Percentiles rank a stretch among this genome's conserved stretches.
Evolutionary conservation across 208 protist species (phyloP).

Genomic region (Endotrypanum monterogeii): DNA sequence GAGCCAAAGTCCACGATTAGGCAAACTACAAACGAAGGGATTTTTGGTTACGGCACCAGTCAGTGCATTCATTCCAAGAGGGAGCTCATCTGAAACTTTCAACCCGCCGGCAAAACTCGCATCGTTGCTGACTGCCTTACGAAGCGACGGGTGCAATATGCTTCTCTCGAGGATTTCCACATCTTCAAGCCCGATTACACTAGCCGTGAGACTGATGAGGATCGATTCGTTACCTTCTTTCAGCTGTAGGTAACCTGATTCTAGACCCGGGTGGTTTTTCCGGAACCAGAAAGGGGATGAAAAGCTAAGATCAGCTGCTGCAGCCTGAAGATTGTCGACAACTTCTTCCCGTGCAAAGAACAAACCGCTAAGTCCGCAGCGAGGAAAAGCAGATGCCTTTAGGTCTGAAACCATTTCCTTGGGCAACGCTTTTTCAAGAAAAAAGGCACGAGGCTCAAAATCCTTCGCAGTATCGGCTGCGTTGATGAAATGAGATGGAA

Average conservation of each 20-base stretch:
- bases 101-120: not conserved
- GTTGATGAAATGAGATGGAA: constrained; percentile 79
- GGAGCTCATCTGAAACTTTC: constrained; percentile 35
- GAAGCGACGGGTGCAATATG: constrained; percentile 62
- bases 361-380: constrained; percentile 75
- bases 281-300: constrained; percentile 87
- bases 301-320: constrained; percentile 69
- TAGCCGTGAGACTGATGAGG: constrained; percentile 74
- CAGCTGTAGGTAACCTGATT: constrained; percentile 63
- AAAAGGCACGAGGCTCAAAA: constrained; percentile 73
- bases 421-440: constrained; percentile 38
- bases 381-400: constrained; percentile 27
- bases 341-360: constrained; percentile 90
- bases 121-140: constrained; percentile 1
- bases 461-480: constrained; percentile 41
- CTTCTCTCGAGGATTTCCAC: constrained; percentile 49
- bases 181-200: constrained; percentile 57
- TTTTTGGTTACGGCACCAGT: constrained; percentile 70
- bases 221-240: constrained; percentile 84
- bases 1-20: constrained; percentile 78
- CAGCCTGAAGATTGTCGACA: constrained; percentile 88
- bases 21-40: constrained; percentile 67
- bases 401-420: not conserved
- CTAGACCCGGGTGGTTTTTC: constrained; percentile 59
- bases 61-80: constrained; percentile 82